These are phyloP conservation scores for Mucor plumbeus DNA, from an alignment of 371 early-diverging fungal genomes.

Conservation along the genomic window DNA sequence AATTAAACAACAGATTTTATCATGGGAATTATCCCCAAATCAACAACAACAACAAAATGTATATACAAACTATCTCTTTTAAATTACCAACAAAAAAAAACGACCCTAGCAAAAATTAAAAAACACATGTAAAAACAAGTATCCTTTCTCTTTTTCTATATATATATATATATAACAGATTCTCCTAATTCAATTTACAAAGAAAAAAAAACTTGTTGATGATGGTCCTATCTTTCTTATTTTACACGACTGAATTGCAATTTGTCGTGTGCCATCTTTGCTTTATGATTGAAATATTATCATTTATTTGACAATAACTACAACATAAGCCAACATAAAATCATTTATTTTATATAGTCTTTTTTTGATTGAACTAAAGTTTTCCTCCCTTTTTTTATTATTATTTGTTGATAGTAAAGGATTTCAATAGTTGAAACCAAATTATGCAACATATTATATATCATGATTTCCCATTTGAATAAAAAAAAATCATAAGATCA, in stretches of 20 bases:
- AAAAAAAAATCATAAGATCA: constrained; percentile 7
- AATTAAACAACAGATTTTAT: not conserved
- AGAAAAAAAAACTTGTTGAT: constrained; percentile 4
- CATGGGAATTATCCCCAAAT: constrained; percentile 2
- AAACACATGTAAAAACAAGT: constrained; percentile 4
- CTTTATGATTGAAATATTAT: not conserved
- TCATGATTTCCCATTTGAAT: constrained; percentile 4
- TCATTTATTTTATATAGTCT: not conserved
- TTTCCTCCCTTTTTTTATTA: not conserved
- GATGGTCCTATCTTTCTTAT: not conserved
- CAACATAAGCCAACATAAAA: not conserved
- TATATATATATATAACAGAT: not conserved
- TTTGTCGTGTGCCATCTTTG: not conserved
- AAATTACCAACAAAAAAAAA: not conserved
- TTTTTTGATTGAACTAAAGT: too few species aligned
- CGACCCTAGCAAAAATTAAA: not conserved
- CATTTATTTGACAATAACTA: not conserved
- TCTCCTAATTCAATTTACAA: not conserved
- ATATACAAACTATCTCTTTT: constrained; percentile 19
- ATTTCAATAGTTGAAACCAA: not conserved
- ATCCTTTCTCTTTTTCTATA: not conserved
- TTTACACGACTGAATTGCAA: not conserved
- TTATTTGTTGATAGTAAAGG: not conserved
- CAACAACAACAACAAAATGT: constrained; percentile 17
- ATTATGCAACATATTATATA: not conserved